phyloP scores from a whole-genome alignment of 2,329 filamentous ascomycete species.

The Pyrenophora seminiperda region DNA sequence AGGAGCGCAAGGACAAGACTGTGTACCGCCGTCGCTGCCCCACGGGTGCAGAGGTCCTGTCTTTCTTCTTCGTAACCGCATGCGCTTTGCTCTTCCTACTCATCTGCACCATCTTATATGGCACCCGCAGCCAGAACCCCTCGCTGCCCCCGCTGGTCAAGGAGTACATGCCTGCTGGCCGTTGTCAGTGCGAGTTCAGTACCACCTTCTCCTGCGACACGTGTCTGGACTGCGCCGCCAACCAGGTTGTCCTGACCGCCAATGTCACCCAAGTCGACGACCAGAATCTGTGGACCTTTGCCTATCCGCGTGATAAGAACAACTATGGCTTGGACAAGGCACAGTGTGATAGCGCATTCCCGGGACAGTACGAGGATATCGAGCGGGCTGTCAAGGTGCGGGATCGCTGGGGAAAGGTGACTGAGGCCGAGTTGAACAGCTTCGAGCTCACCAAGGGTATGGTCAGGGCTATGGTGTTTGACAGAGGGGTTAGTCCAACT shows the following conservation, averaged over 20 bases:
- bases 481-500: slow-evolving; percentile 34
- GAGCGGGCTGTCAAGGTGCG: slow-evolving; percentile 34
- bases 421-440: slow-evolving; percentile 32
- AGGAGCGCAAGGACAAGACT: slow-evolving; percentile 34
- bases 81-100: slow-evolving; percentile 39
- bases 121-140: slow-evolving; percentile 39
- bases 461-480: slow-evolving; percentile 40
- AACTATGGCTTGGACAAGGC: slow-evolving; percentile 40
- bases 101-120: slow-evolving; percentile 42
- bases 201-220: slow-evolving; percentile 40
- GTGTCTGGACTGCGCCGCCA: slow-evolving; percentile 39
- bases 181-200: slow-evolving; percentile 42
- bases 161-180: slow-evolving; percentile 40
- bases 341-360: slow-evolving; percentile 40
- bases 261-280: slow-evolving; percentile 25
- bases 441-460: slow-evolving; percentile 42
- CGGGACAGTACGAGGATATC: slow-evolving; percentile 40
- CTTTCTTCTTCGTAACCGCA: slow-evolving; percentile 36
- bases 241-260: slow-evolving; percentile 23
- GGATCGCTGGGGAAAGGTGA: slow-evolving; percentile 32
- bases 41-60: slow-evolving; percentile 31
- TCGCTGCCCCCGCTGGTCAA: slow-evolving; percentile 38
- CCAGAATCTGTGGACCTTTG: slow-evolving; percentile 36
- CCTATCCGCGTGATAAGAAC: slow-evolving; percentile 34
- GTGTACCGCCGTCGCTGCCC: slow-evolving; percentile 37